Evolutionary conservation across 108 stramenopile genomes (phyloP).

Genomic region (Aurantiochytrium sp.): DNA sequence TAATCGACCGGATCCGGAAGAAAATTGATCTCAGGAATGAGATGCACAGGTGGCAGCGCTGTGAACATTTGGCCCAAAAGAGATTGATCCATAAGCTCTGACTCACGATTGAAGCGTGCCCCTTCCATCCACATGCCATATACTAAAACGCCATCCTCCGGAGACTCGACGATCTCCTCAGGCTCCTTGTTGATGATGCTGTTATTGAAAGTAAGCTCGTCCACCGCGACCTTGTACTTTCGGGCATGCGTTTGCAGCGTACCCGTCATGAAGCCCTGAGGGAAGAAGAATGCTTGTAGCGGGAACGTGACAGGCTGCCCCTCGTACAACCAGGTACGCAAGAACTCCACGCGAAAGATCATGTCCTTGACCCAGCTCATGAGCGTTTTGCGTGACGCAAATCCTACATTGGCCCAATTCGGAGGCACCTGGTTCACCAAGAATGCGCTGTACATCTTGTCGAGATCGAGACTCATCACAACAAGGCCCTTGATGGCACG

Average conservation of each 20-base stretch:
- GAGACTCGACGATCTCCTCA: constrained; percentile 29
- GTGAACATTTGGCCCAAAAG: constrained; percentile 52
- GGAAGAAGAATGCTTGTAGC: constrained; percentile 60
- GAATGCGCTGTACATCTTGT: constrained; percentile 56
- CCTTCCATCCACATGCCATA: constrained; percentile 55
- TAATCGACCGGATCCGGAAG: constrained; percentile 6
- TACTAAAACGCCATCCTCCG: constrained; percentile 53
- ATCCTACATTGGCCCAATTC: constrained; percentile 45
- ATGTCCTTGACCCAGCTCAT: constrained; percentile 56
- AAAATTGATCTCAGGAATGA: constrained; percentile 44
- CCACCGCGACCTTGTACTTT: constrained; percentile 56
- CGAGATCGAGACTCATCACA: constrained; percentile 55
- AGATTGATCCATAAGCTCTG: constrained; percentile 28
- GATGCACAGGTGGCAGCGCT: constrained; percentile 50
- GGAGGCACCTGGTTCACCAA: constrained; percentile 53
- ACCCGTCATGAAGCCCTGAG: constrained; percentile 66
- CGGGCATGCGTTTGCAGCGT: constrained; percentile 59
- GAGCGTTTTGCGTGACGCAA: constrained; percentile 53
- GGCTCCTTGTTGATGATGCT: constrained; percentile 27
- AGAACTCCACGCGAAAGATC: constrained; percentile 40
- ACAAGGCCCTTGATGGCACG: constrained; percentile 53
- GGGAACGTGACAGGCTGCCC: constrained; percentile 55
- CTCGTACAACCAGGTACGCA: constrained; percentile 43
- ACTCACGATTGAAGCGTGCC: constrained; percentile 45
- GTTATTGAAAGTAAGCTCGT: constrained; percentile 50